Conservation (phyloP, 768 basidiomycete species). For the Xerocomellus intermedius region DNA sequence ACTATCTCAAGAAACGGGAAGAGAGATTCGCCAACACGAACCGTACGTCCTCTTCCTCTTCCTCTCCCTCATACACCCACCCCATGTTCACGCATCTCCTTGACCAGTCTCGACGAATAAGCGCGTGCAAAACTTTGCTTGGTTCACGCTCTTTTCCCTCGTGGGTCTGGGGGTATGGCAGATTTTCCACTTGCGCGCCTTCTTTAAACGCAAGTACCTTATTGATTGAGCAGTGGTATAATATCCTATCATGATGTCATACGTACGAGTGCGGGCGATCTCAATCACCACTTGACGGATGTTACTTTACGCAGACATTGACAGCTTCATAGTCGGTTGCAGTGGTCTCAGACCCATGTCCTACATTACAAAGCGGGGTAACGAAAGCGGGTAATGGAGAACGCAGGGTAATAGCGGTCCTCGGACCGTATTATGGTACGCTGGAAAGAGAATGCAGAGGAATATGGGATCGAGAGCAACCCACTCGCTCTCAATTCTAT, state of each 20-base stretch:
- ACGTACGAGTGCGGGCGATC: neutral
- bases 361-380: slow-evolving; percentile 4
- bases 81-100: neutral
- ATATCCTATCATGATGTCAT: slow-evolving; percentile 3
- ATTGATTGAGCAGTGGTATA: slow-evolving; percentile 57
- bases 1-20: slow-evolving; percentile 89
- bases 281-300: neutral
- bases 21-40: slow-evolving; percentile 87
- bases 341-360: slow-evolving; percentile 5
- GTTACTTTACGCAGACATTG: neutral
- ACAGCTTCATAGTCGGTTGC: neutral
- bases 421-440: neutral
- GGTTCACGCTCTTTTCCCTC: slow-evolving; percentile 81
- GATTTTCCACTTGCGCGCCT: slow-evolving; percentile 88
- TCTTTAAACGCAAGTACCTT: slow-evolving; percentile 95
- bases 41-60: slow-evolving; percentile 49
- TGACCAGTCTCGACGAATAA: slow-evolving; percentile 80
- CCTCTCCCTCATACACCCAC: no score
- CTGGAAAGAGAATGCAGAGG: neutral
- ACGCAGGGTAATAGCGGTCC: neutral
- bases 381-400: neutral
- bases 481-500: neutral
- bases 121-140: slow-evolving; percentile 91
- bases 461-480: neutral
- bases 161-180: slow-evolving; percentile 89